Evolutionary conservation across 441 rosid genomes (phyloP).

Genomic region (Gossypium lobatum): DNA sequence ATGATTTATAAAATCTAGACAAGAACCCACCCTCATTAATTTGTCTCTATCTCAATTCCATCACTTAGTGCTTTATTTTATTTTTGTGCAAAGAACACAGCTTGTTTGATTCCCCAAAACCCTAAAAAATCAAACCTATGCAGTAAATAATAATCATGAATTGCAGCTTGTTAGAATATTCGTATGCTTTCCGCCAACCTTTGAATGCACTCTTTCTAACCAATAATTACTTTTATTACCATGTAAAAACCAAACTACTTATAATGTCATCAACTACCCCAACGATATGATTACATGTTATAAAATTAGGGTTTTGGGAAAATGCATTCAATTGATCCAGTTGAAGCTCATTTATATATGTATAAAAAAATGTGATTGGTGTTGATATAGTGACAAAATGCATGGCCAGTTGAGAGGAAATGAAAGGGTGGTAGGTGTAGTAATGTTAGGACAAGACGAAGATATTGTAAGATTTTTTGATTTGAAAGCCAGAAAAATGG

Average conservation of each 20-base stretch:
- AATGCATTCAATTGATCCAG: no score
- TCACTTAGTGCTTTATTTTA: background rate
- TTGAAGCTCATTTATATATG: no score
- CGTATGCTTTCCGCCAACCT: background rate
- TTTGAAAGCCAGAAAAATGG: slow-evolving; percentile 12
- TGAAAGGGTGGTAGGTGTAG: background rate
- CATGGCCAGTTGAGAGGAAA: background rate
- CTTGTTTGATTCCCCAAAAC: background rate
- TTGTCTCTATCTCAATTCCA: background rate
- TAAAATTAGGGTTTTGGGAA: background rate
- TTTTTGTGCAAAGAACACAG: background rate
- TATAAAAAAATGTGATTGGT: no score
- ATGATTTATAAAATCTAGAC: background rate
- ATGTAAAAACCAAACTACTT: background rate
- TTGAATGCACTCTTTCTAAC: background rate
- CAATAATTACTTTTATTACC: no score
- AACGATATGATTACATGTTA: no score
- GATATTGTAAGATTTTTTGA: slow-evolving; percentile 18
- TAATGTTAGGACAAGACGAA: background rate
- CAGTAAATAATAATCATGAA: background rate
- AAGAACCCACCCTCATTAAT: background rate
- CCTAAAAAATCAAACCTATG: background rate
- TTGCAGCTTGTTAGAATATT: background rate
- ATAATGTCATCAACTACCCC: background rate
- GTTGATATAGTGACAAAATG: background rate